These are phyloP conservation scores for Populus davidiana DNA, from an alignment of 345 rosid species.

Conservation along the genomic window DNA sequence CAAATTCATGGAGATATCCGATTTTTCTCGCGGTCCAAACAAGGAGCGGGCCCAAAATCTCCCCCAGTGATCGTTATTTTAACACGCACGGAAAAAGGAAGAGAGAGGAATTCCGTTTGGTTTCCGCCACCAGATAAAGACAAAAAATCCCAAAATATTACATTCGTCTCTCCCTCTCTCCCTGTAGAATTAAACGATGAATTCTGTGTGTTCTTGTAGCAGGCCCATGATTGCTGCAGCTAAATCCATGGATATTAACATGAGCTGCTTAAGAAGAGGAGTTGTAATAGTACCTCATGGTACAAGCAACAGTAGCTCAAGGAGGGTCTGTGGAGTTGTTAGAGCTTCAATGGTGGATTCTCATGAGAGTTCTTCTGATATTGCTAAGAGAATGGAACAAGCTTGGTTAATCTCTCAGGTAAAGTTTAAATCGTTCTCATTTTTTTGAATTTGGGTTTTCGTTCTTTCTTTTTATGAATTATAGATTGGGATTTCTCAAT, in stretches of 20 bases:
- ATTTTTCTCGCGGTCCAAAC: not conserved
- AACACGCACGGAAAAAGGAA: not conserved
- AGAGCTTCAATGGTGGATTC: slow-evolving; percentile 74
- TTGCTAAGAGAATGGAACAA: slow-evolving; percentile 76
- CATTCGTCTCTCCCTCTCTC: not conserved
- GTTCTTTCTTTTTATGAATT: not conserved
- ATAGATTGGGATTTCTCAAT: not conserved
- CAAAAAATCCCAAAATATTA: not conserved
- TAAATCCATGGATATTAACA: slow-evolving; percentile 17
- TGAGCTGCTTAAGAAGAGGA: slow-evolving; percentile 13
- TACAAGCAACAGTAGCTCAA: not conserved
- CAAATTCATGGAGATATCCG: not conserved
- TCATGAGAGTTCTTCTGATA: slow-evolving; percentile 63
- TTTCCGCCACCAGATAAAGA: slow-evolving; percentile 4
- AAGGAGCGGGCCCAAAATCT: slow-evolving; percentile 1
- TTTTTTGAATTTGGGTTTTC: too few relatives aligned
- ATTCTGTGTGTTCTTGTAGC: slow-evolving; percentile 26
- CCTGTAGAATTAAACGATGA: slow-evolving; percentile 19
- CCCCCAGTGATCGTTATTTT: not conserved
- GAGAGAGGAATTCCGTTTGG: not conserved
- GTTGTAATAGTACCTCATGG: slow-evolving; percentile 21
- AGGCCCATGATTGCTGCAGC: slow-evolving; percentile 19
- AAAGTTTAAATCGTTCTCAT: not conserved
- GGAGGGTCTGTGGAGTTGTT: slow-evolving; percentile 24
- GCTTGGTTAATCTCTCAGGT: slow-evolving; percentile 95